Percentiles rank a stretch among this genome's conserved stretches.
Evolutionary conservation across 148 eudicot genomes (phyloP).

Genomic region (Nepenthes mirabilis): DNA sequence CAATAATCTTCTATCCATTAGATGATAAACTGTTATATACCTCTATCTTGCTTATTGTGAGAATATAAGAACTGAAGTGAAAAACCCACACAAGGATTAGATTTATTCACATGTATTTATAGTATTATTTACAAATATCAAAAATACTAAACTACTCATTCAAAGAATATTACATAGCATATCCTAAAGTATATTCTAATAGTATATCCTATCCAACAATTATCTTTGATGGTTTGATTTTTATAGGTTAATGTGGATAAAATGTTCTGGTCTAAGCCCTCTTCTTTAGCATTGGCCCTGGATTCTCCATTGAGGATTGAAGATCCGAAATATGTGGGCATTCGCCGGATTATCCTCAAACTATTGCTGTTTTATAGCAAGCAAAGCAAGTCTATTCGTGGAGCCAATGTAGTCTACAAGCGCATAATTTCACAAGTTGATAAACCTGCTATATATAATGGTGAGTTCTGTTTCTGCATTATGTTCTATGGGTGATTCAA

Average conservation of each 20-base stretch:
- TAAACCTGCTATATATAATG: slow-evolving; percentile 65
- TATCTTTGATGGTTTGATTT: slow-evolving; percentile 1
- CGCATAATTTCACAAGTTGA: slow-evolving; percentile 78
- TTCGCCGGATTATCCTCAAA: slow-evolving; percentile 49
- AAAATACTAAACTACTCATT: too few relatives aligned
- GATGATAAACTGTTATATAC: neutral
- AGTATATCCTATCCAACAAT: too few relatives aligned
- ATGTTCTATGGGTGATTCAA: too few relatives aligned
- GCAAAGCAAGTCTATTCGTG: slow-evolving; percentile 80
- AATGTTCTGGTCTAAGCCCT: slow-evolving; percentile 84
- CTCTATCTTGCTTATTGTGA: neutral
- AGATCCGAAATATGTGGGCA: slow-evolving; percentile 75
- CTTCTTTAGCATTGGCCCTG: slow-evolving; percentile 70
- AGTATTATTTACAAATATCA: too few relatives aligned
- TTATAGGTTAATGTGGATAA: slow-evolving; percentile 65
- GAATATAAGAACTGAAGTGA: too few relatives aligned
- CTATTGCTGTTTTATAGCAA: slow-evolving; percentile 82
- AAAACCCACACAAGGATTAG: too few relatives aligned
- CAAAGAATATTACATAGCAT: too few relatives aligned
- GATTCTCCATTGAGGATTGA: slow-evolving; percentile 80
- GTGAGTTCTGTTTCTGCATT: slow-evolving; percentile 24
- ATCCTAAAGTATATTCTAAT: too few relatives aligned
- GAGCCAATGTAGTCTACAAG: slow-evolving; percentile 75
- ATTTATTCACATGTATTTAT: too few relatives aligned
- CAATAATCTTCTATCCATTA: too few relatives aligned